Evolutionary conservation across 768 basidiomycete species (phyloP).

Genomic region (Collybia sordida): DNA sequence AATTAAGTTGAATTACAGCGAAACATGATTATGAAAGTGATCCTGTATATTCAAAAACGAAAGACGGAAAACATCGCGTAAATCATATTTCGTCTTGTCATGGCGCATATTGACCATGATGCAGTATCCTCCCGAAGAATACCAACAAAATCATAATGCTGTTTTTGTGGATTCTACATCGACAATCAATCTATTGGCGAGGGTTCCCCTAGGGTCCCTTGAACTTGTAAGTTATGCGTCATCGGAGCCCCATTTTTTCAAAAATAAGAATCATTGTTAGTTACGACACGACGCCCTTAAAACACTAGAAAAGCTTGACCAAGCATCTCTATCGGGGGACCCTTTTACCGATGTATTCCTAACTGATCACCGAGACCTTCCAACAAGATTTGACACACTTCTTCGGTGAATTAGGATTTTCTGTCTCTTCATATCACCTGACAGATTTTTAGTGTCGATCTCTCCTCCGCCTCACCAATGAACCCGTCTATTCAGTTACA

Average conservation of each 20-base stretch:
- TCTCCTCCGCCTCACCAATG: constrained; percentile 46
- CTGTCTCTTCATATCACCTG: background rate
- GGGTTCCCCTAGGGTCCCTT: constrained; percentile 75
- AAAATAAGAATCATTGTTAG: constrained; percentile 33
- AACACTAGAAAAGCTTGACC: constrained; percentile 67
- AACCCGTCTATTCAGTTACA: constrained; percentile 42
- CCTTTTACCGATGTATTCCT: constrained; percentile 74
- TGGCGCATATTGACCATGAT: background rate
- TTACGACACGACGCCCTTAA: constrained; percentile 72
- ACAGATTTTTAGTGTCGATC: constrained; percentile 49
- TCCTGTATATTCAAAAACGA: constrained; percentile 57
- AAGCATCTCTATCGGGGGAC: constrained; percentile 46
- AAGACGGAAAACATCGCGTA: constrained; percentile 57
- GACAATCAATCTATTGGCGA: constrained; percentile 72
- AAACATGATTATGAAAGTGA: constrained; percentile 65
- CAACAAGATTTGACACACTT: constrained; percentile 72
- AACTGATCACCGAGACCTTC: constrained; percentile 62
- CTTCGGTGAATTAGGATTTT: constrained; percentile 45
- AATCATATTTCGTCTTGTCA: constrained; percentile 12
- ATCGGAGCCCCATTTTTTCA: background rate
- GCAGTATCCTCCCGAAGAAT: constrained; percentile 63
- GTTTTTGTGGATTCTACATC: constrained; percentile 82
- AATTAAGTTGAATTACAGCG: constrained; percentile 41
- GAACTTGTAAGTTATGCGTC: constrained; percentile 54
- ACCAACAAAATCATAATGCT: constrained; percentile 45